Base-by-base conservation (phyloP, 768 basidiomycete species). In the Tephrocybe sp. region DNA sequence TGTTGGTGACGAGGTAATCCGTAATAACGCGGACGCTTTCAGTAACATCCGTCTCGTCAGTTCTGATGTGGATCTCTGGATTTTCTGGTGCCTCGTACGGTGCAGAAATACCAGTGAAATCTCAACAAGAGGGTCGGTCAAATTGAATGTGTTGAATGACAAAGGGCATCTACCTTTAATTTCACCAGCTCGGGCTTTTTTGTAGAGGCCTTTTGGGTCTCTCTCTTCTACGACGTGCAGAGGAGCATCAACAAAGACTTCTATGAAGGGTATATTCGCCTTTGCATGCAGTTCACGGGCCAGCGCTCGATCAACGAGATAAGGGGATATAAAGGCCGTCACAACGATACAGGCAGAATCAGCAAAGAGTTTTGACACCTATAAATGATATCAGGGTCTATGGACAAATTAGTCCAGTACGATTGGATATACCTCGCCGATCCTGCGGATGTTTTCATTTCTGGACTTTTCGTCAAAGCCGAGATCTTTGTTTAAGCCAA, bases 241-340 rank as follows among this genome's bases (percentile, higher is more conserved):
- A 5, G 96, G 93, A 0, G 93, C 96, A 69, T 98, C 96, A 41
- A 98, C 78, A 62, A 86, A 99, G 33, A 98, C 93, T 72, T 99
- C 97, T 53, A 99, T 65, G 69, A 99, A 98, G 33, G 85, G 83
- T 37, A 98, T 70, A 15, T 77, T 75, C 1, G 83, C 76, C 44
- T 82, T 76, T 42, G 82, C 78, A 68, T 99, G 96, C 24, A 98
- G 77, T 52, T 85, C 74, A 38, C 97, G 84, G 18, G 91, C 97
- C 41, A 86, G 66, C 11, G 81, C 77, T 28, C 97, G 85, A 74
- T 99, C 96, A 12, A 84, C 80, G 43, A 82, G 78, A 71, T 98
- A 98, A n/a, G 97, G 97, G 1, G 97, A 98, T 69, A 99, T 99
- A 74, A 99, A 99, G 11, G 97, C 95, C 15, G 97, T 96, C 65